Base-by-base conservation (phyloP, 768 basidiomycete species). In the Phylloporus scabripes region DNA sequence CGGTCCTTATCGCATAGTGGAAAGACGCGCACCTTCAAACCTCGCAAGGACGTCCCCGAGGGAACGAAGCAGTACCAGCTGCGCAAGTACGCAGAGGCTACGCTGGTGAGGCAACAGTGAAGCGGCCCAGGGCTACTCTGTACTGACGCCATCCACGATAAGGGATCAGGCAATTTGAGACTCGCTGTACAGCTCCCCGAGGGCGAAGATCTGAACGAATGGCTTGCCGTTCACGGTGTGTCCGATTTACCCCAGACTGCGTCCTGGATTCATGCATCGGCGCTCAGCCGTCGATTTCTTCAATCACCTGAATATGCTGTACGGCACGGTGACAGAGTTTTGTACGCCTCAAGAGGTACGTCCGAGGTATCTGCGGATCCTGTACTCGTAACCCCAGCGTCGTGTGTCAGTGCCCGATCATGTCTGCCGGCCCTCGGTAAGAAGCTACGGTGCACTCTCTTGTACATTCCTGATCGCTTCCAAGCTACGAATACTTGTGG, bases 261-360 rank as follows among this genome's bases (percentile, higher is more conserved):
- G 21, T 20, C 20, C 4, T 24, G 23, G 1, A 32, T 20, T 48
- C 50, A 58, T 49, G 33, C 39, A 6, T 42, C 33, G 12, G 45
- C n/a, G 40, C 42, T 15, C 58, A 99, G 96, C 92, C 26, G 95
- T 98, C 52, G 96, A 99, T 68, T 99, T 99, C 72, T 99, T 98
- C 78, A 99, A 98, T 64, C 96, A 99, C 64, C 71, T 99, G 56
- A 99, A 99, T 67, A 99, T 99, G 96, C 74, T 99, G 17, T 99
- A 98, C 61, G 96, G 95, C 10, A 96, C 93, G 9, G 83, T 99
- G 20, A 96, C 96, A 2, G 96, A 99, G 70, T 98, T 98, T 64
- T 99, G 96, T 68, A 97, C 90, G 15, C 79, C 85, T 9, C 82
- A 93, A 63, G 92, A 96, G 79, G 93, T 88, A 61, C 58, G 77